Evolutionary conservation across 768 basidiomycete species (phyloP).

Genomic region (Suillus clintonianus): DNA sequence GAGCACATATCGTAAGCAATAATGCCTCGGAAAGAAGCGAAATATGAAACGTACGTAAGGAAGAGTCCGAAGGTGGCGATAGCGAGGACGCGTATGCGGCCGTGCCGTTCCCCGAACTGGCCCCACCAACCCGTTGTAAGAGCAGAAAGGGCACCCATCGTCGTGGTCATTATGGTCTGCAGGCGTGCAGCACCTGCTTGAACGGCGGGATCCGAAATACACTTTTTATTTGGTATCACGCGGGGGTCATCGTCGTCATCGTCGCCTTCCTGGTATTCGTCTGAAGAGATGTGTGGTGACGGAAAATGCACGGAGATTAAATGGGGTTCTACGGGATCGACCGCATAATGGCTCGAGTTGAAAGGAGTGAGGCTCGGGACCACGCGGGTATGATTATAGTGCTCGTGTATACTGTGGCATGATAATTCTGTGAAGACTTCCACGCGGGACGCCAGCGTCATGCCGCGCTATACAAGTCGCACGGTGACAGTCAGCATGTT

Average conservation of each 20-base stretch:
- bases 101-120: constrained; percentile 70
- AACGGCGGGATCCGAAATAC: constrained; percentile 54
- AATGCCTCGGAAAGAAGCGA: constrained; percentile 27
- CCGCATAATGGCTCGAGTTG: constrained; percentile 5
- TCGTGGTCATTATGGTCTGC: constrained; percentile 76
- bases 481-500: constrained; percentile 10
- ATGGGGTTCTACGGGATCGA: constrained; percentile 9
- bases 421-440: constrained; percentile 80
- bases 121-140: constrained; percentile 90
- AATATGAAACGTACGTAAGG: constrained; percentile 57
- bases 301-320: constrained; percentile 14
- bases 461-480: constrained; percentile 57
- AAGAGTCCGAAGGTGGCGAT: constrained; percentile 69
- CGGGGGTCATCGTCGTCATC: constrained; percentile 40
- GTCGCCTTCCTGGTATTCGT: constrained; percentile 19
- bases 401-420: constrained; percentile 56
- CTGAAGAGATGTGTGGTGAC: constrained; percentile 3
- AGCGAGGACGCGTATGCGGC: constrained; percentile 74
- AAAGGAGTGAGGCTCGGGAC: neutral
- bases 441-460: constrained; percentile 77
- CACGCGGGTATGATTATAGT: constrained; percentile 40
- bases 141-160: constrained; percentile 78
- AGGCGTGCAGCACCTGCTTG: constrained; percentile 70
- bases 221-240: constrained; percentile 37
- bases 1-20: neutral